phyloP scores from a whole-genome alignment of 306 rosid genomes.

The Quercus cerris region DNA sequence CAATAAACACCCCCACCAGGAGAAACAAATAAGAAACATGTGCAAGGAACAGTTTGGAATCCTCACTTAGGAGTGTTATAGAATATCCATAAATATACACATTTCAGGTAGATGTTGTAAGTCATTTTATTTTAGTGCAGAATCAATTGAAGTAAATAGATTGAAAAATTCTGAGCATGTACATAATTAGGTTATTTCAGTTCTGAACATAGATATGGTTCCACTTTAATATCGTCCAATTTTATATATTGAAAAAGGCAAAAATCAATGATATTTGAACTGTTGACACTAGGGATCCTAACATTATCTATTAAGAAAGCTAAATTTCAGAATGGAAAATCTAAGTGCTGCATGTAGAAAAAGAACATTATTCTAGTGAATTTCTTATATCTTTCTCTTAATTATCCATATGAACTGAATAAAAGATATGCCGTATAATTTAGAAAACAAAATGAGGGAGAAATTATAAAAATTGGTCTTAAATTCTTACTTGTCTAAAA shows the following conservation, averaged over 20 bases:
- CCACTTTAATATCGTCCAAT: background rate
- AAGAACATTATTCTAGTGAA: background rate
- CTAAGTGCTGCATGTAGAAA: background rate
- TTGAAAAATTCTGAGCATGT: background rate
- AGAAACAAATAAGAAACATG: background rate
- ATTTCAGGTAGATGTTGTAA: background rate
- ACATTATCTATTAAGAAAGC: background rate
- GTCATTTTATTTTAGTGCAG: background rate
- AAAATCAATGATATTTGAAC: background rate
- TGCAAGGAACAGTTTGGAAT: background rate
- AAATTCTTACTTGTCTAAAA: conserved; percentile 86
- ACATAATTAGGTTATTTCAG: background rate
- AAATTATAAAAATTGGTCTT: background rate
- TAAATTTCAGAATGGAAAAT: background rate
- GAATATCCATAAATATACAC: background rate
- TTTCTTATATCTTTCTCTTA: background rate
- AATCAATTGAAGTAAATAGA: background rate
- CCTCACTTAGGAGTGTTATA: background rate
- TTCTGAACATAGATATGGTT: background rate
- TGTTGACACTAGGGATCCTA: background rate
- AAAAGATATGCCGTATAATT: background rate
- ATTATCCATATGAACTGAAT: background rate
- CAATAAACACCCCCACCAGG: background rate
- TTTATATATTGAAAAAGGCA: background rate
- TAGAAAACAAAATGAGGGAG: background rate